These are phyloP conservation scores for Globisporangium sylvaticum DNA, from an alignment of 352 stramenopile genomes.

Conservation along the genomic window DNA sequence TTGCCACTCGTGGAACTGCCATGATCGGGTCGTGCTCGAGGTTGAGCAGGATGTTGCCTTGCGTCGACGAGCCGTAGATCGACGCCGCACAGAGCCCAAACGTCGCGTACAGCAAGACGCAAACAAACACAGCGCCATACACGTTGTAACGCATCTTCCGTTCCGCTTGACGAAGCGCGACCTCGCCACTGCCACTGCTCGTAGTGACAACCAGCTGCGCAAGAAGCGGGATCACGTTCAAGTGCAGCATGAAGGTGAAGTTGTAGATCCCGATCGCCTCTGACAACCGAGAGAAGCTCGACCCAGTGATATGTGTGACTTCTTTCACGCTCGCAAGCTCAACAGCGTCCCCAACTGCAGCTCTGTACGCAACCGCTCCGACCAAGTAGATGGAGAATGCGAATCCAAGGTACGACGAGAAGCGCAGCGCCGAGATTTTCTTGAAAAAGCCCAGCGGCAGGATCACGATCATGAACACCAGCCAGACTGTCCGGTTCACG, in stretches of 20 bases:
- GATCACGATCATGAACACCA: conserved; percentile 57
- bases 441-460: conserved; percentile 63
- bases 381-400: conserved; percentile 70
- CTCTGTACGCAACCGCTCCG: conserved; percentile 52
- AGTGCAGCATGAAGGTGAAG: conserved; percentile 80
- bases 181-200: conserved; percentile 4
- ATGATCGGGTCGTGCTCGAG: conserved; percentile 71
- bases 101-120: conserved; percentile 51
- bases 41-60: conserved; percentile 80
- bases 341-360: conserved; percentile 17
- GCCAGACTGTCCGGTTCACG: conserved; percentile 42
- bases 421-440: conserved; percentile 70
- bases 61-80: conserved; percentile 56
- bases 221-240: conserved; percentile 75
- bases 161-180: conserved; percentile 21
- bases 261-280: conserved; percentile 80
- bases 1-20: conserved; percentile 53
- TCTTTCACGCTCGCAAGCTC: background rate
- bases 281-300: conserved; percentile 40
- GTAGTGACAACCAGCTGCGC: conserved; percentile 41
- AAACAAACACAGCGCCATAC: conserved; percentile 37
- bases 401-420: conserved; percentile 73
- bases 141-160: conserved; percentile 44
- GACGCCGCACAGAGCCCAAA: conserved; percentile 57
- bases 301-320: background rate